Conservation (phyloP, 176 grass and related monocot species). For the Oryza glaberrima region DNA sequence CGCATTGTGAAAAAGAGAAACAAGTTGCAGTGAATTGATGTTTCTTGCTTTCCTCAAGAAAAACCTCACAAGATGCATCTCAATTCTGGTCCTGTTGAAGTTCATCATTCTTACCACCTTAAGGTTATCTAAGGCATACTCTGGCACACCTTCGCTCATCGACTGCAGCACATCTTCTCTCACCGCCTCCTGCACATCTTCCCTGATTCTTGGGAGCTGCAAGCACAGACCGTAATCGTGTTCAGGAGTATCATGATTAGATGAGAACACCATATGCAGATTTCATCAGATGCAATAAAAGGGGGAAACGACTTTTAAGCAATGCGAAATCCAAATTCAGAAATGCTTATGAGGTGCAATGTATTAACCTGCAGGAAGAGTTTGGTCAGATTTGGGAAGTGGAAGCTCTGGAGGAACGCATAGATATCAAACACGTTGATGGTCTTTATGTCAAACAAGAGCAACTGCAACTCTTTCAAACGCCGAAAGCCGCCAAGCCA, state of each 20-base stretch:
- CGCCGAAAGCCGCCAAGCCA: slow-evolving; percentile 41
- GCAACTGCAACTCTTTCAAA: slow-evolving; percentile 62
- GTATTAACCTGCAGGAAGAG: slow-evolving; percentile 71
- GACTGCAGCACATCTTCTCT: neutral
- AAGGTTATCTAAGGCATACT: slow-evolving; percentile 25
- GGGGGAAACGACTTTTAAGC: neutral
- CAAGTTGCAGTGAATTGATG: neutral
- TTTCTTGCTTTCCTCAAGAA: slow-evolving; percentile 29
- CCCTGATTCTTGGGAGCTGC: neutral
- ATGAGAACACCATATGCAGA: neutral
- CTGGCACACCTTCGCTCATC: too few species aligned
- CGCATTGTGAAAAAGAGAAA: slow-evolving; percentile 10
- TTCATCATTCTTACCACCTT: slow-evolving; percentile 14
- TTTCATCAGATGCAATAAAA: neutral
- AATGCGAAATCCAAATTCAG: neutral
- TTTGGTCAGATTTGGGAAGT: slow-evolving; percentile 47
- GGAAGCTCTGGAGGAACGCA: slow-evolving; percentile 49
- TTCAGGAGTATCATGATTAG: neutral
- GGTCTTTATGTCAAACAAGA: slow-evolving; percentile 60
- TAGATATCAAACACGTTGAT: slow-evolving; percentile 54
- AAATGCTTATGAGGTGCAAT: neutral
- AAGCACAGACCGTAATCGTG: neutral
- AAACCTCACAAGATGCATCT: slow-evolving; percentile 25
- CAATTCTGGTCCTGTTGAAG: neutral
- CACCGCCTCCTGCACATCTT: neutral